phyloP scores from a whole-genome alignment of 2,329 filamentous ascomycete genomes.

The Akanthomyces uredinophilus region DNA sequence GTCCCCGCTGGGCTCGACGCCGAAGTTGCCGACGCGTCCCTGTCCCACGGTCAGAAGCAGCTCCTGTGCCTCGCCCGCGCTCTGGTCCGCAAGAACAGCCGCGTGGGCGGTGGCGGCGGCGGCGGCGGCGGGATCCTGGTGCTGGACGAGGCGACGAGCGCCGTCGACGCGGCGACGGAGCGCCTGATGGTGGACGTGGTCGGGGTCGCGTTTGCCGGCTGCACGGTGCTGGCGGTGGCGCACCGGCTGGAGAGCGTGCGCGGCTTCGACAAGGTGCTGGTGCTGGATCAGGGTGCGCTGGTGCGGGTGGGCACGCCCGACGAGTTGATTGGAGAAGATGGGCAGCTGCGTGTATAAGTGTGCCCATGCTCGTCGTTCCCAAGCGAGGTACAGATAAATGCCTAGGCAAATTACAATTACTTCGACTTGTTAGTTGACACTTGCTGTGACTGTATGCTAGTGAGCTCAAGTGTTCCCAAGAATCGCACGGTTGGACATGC shows the following conservation, averaged over 20 bases:
- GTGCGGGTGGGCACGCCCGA: background rate
- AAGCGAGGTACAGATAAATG: too few species aligned
- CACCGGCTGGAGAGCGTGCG: constrained; percentile 9
- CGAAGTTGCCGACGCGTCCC: background rate
- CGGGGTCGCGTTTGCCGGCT: background rate
- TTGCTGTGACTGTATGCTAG: too few species aligned
- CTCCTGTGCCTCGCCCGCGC: constrained; percentile 9
- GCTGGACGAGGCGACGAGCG: constrained; percentile 12
- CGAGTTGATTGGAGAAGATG: background rate
- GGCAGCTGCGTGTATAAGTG: background rate
- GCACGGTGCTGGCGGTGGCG: constrained; percentile 9
- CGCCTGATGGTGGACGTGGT: background rate
- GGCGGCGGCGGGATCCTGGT: constrained; percentile 8
- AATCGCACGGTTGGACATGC: too few species aligned
- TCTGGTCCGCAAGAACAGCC: background rate
- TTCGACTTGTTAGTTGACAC: too few species aligned
- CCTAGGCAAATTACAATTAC: too few species aligned
- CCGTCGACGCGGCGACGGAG: constrained; percentile 12
- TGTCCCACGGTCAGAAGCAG: constrained; percentile 11
- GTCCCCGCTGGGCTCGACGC: background rate
- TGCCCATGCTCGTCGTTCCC: too few species aligned
- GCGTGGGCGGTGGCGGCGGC: too few species aligned
- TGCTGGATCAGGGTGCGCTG: background rate
- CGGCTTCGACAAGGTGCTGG: background rate
- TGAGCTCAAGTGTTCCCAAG: too few species aligned